Percentiles rank a stretch among this genome's conserved stretches.
Conservation (phyloP, 495 filamentous ascomycete genomes). For the Tirmania nivea region DNA sequence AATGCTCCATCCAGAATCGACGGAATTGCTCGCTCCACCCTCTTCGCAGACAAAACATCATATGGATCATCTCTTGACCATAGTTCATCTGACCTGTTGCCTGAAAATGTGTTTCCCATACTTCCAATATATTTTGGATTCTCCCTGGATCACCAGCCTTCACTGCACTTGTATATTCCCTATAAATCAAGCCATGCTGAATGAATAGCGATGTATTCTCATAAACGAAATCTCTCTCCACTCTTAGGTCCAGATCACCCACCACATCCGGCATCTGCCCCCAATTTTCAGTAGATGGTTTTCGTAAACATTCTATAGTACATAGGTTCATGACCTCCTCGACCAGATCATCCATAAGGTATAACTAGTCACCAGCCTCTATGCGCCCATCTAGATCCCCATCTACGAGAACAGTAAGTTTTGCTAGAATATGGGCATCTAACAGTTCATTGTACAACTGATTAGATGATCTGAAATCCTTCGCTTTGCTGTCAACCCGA, state of each 20-base stretch:
- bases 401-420: background rate
- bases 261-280: background rate
- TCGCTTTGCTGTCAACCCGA: background rate
- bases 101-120: background rate
- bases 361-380: background rate
- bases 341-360: background rate
- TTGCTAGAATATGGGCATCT: background rate
- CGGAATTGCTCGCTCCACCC: background rate
- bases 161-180: background rate
- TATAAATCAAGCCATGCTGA: slow-evolving; percentile 1
- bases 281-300: background rate
- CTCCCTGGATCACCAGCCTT: background rate
- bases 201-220: slow-evolving; percentile 1
- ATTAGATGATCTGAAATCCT: background rate
- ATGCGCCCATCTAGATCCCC: background rate
- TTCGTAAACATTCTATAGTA: background rate
- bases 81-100: slow-evolving; percentile 1
- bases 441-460: background rate
- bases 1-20: background rate
- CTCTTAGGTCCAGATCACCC: too few relatives aligned
- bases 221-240: background rate
- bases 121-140: background rate
- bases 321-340: background rate
- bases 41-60: background rate
- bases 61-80: background rate